These are phyloP conservation scores for Phytophthora kernoviae DNA, from an alignment of 352 stramenopile genomes.

Conservation along the genomic window DNA sequence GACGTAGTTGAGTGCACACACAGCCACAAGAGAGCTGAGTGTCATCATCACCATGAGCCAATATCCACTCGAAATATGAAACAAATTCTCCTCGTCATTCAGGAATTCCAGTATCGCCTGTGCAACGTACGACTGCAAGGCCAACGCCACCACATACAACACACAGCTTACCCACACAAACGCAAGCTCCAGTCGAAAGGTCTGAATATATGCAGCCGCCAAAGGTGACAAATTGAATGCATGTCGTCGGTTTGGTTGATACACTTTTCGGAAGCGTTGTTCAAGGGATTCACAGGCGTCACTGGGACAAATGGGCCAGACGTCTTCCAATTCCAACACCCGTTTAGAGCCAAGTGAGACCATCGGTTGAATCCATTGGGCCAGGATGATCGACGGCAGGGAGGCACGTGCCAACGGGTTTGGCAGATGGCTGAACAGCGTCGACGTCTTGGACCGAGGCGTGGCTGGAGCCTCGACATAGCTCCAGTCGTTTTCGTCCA, in stretches of 20 bases:
- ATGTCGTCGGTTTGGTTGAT: conserved; percentile 16
- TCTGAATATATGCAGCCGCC: conserved; percentile 13
- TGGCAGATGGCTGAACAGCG: conserved; percentile 16
- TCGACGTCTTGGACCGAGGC: not conserved
- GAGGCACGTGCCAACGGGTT: conserved; percentile 46
- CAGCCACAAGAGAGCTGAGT: conserved; percentile 21
- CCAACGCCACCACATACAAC: conserved; percentile 34
- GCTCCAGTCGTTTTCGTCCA: not conserved
- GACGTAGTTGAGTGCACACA: conserved; percentile 42
- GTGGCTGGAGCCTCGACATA: conserved; percentile 17
- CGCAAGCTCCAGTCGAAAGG: conserved; percentile 19
- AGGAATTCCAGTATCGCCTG: conserved; percentile 37
- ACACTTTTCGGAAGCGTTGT: conserved; percentile 20
- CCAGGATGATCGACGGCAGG: conserved; percentile 24
- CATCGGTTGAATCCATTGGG: conserved; percentile 38
- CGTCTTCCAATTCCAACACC: conserved; percentile 31
- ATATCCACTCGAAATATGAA: conserved; percentile 35
- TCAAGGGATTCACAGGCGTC: conserved; percentile 29
- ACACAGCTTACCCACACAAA: conserved; percentile 25
- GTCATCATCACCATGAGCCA: conserved; percentile 34
- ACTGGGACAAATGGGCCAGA: conserved; percentile 30
- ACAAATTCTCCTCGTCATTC: conserved; percentile 31
- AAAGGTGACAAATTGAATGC: conserved; percentile 24
- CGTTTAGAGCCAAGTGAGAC: conserved; percentile 31
- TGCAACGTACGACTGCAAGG: conserved; percentile 30